Base-by-base conservation (phyloP, 441 rosid species). In the Manihot esculenta region DNA sequence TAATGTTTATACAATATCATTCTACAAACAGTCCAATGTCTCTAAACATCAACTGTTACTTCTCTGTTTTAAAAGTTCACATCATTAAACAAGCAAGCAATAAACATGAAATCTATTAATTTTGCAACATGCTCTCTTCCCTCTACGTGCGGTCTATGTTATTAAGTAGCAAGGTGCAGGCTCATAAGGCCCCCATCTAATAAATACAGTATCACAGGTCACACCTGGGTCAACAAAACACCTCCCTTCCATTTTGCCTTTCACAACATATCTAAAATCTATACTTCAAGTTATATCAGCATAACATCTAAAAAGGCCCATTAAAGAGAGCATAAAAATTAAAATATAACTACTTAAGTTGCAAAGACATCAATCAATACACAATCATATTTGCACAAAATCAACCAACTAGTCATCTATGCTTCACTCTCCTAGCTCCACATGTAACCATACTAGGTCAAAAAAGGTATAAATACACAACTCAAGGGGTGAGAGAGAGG, bases 41-140 rank as follows among this genome's bases (percentile, higher is more conserved):
- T 42, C 3, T 7, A 1, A 3, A 51, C 68, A 27, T 49, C 3
- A 64, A 27, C 27, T 20, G n/a, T 21, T 13, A 26, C 35, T 49
- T 26, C 18, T 5, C 8, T 18, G 21, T 21, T 8, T 6, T 41
- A 14, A 24, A 35, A 35, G 51, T 20, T 47, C 23, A 24, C 18
- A 30, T 10, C n/a, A 64, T 49, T 38, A 27, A 47, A 24, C 7
- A 47, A 51, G 35, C 49, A 45, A 64, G 11, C 38, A 26, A 48
- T 27, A 38, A 14, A 64, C 38, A 47, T 47, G 15, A 64, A 64
- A 24, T 47, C 68, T 24, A 64, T 45, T 48, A 35, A 62, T 41
- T 41, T 41, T 62, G 27, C 27, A 60, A 44, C 7, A 63, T 13
- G 21, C 20, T 51, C 53, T 23, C 67, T 63, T 21, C 20, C 24